Base-by-base conservation (phyloP, 108 stramenopile species). In the Cyclostephanos tholiformis region DNA sequence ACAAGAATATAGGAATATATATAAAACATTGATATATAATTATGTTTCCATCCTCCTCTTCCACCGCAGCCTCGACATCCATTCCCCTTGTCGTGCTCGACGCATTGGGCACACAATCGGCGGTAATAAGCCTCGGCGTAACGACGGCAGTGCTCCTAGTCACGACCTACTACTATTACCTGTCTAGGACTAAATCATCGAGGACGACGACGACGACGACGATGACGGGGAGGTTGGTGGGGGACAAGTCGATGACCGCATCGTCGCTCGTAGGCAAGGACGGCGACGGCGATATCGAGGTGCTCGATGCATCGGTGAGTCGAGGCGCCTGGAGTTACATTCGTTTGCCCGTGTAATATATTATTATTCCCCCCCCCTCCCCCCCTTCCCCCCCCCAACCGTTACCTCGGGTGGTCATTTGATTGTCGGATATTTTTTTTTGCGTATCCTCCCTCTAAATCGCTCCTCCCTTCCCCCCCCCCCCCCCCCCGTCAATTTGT, bases 141-240 rank as follows among this genome's bases (percentile, higher is more conserved):
- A 75, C 74, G 32, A 75, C 74, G 3, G 4, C 66, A 19, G 12
- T 67, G 20, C 53, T 75, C 6, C 57, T 75, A 29, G 56, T 43
- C 9, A 64, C 74, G 5, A 75, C 74, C 29, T 51, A 58, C 46
- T 67, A 66, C 44, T 55, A 44, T 36, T 39, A 32, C 32, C 32
- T 32, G 3, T 32, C 32, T 2, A 32, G 4, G 32, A 32, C 32
- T 32, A 13, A 3, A 14, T 46, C 44, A 1, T 46, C 16, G 44
- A 1, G 0, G 16, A 16, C 44, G 44, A 46, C 13, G 41, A 41
- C 7, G 4, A 9, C 41, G 41, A 41, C 4, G 9, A 12, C 0
- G 4, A 7, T 9, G 7, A 12, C 44, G 41, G 41, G 11, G 41
- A 41, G 8, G 0, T n/a, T n/a, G n/a, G n/a, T n/a, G n/a, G n/a